Evolutionary conservation across 768 basidiomycete species (phyloP), one percentile per base, ranked within the genome.

Genomic region (Paxillus involutus): DNA sequence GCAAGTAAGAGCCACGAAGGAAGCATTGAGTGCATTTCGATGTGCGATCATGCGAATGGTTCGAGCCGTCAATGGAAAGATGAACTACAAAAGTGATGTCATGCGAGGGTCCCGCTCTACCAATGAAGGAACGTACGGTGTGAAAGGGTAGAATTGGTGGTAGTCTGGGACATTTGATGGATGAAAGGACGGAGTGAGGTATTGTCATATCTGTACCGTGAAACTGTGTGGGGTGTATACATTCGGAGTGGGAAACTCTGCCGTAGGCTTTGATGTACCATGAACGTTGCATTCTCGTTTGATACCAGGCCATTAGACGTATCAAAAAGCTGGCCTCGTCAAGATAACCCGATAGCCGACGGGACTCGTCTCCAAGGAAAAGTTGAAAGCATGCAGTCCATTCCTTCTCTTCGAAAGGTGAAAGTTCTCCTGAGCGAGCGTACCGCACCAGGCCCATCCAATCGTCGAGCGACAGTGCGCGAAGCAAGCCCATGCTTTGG

Each of bases 141-240:
- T 81, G 77, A 62, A 81, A 81, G 0, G 80, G 80, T 7, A 81
- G 57, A 17, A 81, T 75, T 26, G 73, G 69, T 2, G 77, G 77
- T 7, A 77, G 61, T 5, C 61, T 65, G 12, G 70, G 73, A 16
- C 63, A 51, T 48, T 63, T 63, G 39, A 75, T 62, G 42, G 58
- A 48, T 21, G 58, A 53, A 45, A 65, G 39, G 46, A 68, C 39
- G 32, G 61, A 57, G 42, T 56, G 42, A 49, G 63, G 65, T n/a
- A 61, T 59, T 9, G 44, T 42, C 47, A 44, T 49, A 40, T 36
- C 54, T 51, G 40, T 37, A 40, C 44, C 55, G 37, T 44, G 52
- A n/a, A 48, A 49, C 30, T 35, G 52, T 30, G 56, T 45, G 44
- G 26, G 46, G 42, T 35, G 49, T 32, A 47, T 41, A 11, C 54